Base-by-base conservation (phyloP, 1,284 basidiomycete genomes). In the Laetiporus sulphureus region DNA sequence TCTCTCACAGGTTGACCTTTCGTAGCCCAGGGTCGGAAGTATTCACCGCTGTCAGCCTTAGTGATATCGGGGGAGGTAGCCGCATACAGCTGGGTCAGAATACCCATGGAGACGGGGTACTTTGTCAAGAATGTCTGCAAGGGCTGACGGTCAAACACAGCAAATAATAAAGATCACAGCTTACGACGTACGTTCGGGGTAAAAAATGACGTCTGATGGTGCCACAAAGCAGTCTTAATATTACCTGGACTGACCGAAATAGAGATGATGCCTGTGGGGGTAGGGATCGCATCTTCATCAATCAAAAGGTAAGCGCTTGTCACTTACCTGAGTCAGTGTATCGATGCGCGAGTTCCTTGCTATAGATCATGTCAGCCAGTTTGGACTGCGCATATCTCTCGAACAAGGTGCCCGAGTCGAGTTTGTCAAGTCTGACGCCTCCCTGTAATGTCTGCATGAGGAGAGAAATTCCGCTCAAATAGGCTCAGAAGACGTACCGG, bases 1-100 rank as follows among this genome's bases (percentile, higher is more conserved):
- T 19, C 13, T 7, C 38, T 16, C 16, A 39, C 6, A 20, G 20
- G 15, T 6, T 18, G n/a, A 29, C 38, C 29, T n/a, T 21, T 30
- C 27, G 18, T 16, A 12, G 27, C 38, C 25, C 25, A 39, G 5
- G 38, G 38, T 16, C 7, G 5, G 29, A 39, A 39, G 21, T 39
- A 39, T 16, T 10, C 18, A 4, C 38, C 38, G 11, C 27, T 18
- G 29, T 39, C 38, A n/a, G 23, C 38, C 27, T 23, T 30, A 7
- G 38, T 39, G 5, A 39, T 29, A 4, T 39, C 38, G 1, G 29
- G 38, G 13, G 38, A 30, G 4, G 38, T 39, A 11, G 27, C 7
- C 25, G 38, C 38, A 18, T 39, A 39, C 25, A 39, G 38, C 27
- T 39, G 38, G 7, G 38, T 39, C 27, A 39, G 20, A 11, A 32